Conservation (phyloP, 805 yeast species). For the Metschnikowia anglica region DNA sequence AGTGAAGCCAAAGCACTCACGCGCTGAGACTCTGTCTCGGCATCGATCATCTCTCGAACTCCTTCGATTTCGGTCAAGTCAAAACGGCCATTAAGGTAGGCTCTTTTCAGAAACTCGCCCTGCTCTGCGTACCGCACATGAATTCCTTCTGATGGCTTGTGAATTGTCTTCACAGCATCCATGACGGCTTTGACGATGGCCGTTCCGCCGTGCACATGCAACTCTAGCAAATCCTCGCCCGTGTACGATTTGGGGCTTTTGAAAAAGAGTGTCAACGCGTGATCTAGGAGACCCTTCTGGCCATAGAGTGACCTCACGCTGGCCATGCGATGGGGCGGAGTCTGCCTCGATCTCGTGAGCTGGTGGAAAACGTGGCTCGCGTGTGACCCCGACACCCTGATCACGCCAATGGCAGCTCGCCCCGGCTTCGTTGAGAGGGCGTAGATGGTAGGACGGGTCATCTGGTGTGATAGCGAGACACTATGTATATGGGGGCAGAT, state of each 20-base stretch:
- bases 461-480: too few species aligned
- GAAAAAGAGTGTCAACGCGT: constrained; percentile 71
- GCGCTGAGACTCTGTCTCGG: constrained; percentile 90
- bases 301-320: constrained; percentile 55
- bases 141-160: constrained; percentile 41
- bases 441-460: constrained; percentile 66
- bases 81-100: constrained; percentile 77
- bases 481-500: too few species aligned
- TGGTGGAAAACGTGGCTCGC: constrained; percentile 44
- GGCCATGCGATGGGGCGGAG: constrained; percentile 55
- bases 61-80: constrained; percentile 93
- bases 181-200: constrained; percentile 76
- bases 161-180: constrained; percentile 55
- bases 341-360: constrained; percentile 41
- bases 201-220: constrained; percentile 93
- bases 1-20: constrained; percentile 70
- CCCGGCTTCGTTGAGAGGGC: constrained; percentile 86
- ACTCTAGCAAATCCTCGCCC: constrained; percentile 86
- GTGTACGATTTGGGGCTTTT: constrained; percentile 78
- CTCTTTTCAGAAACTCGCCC: constrained; percentile 89
- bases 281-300: constrained; percentile 58
- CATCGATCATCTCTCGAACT: constrained; percentile 80
- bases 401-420: constrained; percentile 81
- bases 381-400: constrained; percentile 77
- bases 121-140: constrained; percentile 79